Evolutionary conservation across 192 early-diverging fungal genomes (phyloP).

Genomic region (Lobosporangium transversale): DNA sequence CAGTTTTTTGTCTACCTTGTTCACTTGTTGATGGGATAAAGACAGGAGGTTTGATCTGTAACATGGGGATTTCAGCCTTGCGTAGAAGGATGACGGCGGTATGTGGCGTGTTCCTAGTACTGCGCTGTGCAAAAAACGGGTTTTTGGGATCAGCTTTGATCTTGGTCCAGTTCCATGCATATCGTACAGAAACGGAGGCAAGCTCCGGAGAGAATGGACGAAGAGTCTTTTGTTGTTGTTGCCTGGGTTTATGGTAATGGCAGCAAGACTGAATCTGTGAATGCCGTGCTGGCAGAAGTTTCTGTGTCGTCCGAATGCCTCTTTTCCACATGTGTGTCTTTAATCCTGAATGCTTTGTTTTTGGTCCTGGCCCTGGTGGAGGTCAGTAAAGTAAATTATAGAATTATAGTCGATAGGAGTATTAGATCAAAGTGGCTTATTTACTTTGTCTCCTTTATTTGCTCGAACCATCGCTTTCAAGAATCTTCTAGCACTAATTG

Average conservation of each 20-base stretch:
- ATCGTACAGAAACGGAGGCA: slow-evolving; percentile 10
- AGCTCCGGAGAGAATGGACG: background rate
- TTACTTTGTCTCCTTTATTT: too few relatives aligned
- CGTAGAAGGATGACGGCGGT: slow-evolving; percentile 42
- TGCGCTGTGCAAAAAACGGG: slow-evolving; percentile 42
- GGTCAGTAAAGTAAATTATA: background rate
- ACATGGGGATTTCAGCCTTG: slow-evolving; percentile 46
- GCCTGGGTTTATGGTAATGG: slow-evolving; percentile 12
- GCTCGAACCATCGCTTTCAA: too few relatives aligned
- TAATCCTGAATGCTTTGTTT: background rate
- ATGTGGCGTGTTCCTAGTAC: slow-evolving; percentile 39
- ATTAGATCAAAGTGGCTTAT: too few relatives aligned
- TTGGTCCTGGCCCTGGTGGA: background rate
- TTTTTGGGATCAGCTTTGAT: slow-evolving; percentile 51
- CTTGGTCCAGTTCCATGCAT: slow-evolving; percentile 53
- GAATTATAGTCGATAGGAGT: too few relatives aligned
- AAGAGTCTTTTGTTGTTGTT: background rate
- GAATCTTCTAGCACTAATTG: too few relatives aligned
- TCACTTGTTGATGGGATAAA: slow-evolving; percentile 31
- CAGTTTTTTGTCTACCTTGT: too few relatives aligned
- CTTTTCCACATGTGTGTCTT: slow-evolving; percentile 36
- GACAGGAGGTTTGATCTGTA: slow-evolving; percentile 40
- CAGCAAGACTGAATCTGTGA: slow-evolving; percentile 20
- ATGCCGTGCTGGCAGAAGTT: slow-evolving; percentile 18
- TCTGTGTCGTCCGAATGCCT: slow-evolving; percentile 26